Percentiles rank a stretch among this genome's conserved stretches.
phyloP scores from a whole-genome alignment of 257 asterid species.

The Gynochthodes officinalis region DNA sequence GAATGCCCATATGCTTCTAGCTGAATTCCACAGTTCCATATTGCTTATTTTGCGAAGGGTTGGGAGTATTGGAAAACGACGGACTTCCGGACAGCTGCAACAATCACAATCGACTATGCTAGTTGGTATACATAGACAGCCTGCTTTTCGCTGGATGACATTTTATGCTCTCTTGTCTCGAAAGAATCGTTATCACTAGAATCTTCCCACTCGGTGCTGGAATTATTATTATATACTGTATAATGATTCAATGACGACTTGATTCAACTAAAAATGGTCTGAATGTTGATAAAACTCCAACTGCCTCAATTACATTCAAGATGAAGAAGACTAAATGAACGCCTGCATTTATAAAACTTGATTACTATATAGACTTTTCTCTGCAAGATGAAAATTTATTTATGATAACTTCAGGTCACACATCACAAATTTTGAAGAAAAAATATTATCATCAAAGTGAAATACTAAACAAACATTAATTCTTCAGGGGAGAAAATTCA shows the following conservation, averaged over 20 bases:
- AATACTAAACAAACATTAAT: not conserved
- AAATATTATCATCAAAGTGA: not conserved
- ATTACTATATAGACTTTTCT: not conserved
- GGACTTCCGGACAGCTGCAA: not conserved
- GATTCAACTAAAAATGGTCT: conserved; percentile 27
- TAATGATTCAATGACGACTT: not conserved
- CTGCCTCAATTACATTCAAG: conserved; percentile 27
- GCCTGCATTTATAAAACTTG: conserved; percentile 24
- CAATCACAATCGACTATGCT: not conserved
- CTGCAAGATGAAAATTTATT: not conserved
- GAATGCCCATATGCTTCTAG: not conserved
- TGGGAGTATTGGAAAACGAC: not conserved
- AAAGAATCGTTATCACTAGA: not conserved
- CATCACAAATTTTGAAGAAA: not conserved
- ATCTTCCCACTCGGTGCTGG: not conserved
- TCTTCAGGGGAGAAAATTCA: not conserved
- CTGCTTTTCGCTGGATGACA: not conserved
- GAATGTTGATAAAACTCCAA: conserved; percentile 32
- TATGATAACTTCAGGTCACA: not conserved
- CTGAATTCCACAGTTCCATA: not conserved
- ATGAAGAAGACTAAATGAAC: conserved; percentile 33
- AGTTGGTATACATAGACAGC: too few species aligned
- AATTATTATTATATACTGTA: not conserved
- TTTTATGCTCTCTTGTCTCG: not conserved
- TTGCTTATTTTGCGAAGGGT: not conserved